A percentile compares a stretch with the other conserved stretches of the same genome.
These are phyloP conservation scores for Tetrapisispora arboricola DNA, from an alignment of 805 yeast species.

Conservation along the genomic window DNA sequence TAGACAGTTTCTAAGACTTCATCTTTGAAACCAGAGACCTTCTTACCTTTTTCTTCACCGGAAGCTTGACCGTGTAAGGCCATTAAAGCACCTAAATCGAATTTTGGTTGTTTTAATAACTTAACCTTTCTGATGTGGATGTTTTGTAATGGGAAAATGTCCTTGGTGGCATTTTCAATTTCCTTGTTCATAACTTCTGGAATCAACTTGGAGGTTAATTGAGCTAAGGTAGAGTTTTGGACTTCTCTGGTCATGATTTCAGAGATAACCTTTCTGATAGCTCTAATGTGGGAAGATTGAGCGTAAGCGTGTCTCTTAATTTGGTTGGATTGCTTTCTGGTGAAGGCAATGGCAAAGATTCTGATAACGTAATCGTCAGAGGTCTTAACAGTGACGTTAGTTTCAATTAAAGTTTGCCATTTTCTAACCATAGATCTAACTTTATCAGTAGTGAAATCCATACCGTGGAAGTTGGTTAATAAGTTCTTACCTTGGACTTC, in stretches of 20 bases:
- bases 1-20: constrained; percentile 96
- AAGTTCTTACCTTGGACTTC: constrained; percentile 98
- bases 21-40: constrained; percentile 95
- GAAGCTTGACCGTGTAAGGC: constrained; percentile 95
- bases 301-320: constrained; percentile 97
- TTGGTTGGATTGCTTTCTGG: constrained; percentile 95
- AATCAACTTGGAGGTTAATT: constrained; percentile 91
- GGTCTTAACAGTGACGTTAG: constrained; percentile 96
- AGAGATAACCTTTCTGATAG: constrained; percentile 91
- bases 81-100: constrained; percentile 92
- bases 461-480: constrained; percentile 98
- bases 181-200: constrained; percentile 99
- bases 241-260: constrained; percentile 97
- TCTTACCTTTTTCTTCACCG: constrained; percentile 95
- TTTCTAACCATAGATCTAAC: constrained; percentile 95
- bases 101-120: constrained; percentile 96
- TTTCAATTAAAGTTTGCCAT: constrained; percentile 98
- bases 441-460: constrained; percentile 97
- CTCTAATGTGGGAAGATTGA: constrained; percentile 94
- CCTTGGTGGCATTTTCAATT: constrained; percentile 90
- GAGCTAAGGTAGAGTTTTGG: constrained; percentile 87
- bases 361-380: constrained; percentile 95
- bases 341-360: constrained; percentile 95
- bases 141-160: constrained; percentile 95
- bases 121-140: constrained; percentile 98